Conservation (phyloP, 139 green algal species). For the Chlorella sp. region DNA sequence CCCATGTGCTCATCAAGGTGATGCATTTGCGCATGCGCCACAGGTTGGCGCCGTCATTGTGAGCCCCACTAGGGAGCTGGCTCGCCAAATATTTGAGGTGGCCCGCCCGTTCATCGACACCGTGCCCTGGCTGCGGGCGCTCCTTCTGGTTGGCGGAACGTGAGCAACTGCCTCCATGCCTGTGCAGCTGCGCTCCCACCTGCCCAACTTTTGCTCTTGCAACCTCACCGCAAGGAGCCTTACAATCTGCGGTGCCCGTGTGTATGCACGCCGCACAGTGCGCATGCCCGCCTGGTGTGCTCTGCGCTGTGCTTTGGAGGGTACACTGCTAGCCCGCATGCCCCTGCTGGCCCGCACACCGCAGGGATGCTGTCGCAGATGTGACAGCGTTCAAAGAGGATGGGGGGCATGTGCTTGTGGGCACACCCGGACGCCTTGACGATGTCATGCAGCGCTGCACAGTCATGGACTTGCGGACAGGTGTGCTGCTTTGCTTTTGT, state of each 20-base stretch:
- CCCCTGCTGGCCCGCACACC: neutral
- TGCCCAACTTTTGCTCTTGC: neutral
- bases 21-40: no score
- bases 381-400: constrained; percentile 67
- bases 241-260: neutral
- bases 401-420: constrained; percentile 86
- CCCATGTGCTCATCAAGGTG: no score
- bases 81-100: constrained; percentile 89
- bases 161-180: constrained; percentile 40
- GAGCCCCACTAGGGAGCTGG: constrained; percentile 94
- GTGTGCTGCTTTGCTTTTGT: neutral
- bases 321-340: neutral
- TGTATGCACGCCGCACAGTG: neutral
- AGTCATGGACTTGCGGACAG: constrained; percentile 68
- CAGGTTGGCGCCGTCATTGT: constrained; percentile 94
- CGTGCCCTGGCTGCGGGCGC: constrained; percentile 53
- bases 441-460: constrained; percentile 85
- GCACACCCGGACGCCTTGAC: constrained; percentile 92
- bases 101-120: constrained; percentile 78
- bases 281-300: neutral
- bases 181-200: no score
- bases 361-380: constrained; percentile 75
- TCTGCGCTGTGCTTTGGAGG: no score
- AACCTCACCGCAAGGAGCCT: neutral
- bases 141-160: constrained; percentile 86